Percentiles rank a stretch among this genome's conserved stretches.
Conservation (phyloP, 2,329 filamentous ascomycete genomes). For the Stenocarpella maydis region DNA sequence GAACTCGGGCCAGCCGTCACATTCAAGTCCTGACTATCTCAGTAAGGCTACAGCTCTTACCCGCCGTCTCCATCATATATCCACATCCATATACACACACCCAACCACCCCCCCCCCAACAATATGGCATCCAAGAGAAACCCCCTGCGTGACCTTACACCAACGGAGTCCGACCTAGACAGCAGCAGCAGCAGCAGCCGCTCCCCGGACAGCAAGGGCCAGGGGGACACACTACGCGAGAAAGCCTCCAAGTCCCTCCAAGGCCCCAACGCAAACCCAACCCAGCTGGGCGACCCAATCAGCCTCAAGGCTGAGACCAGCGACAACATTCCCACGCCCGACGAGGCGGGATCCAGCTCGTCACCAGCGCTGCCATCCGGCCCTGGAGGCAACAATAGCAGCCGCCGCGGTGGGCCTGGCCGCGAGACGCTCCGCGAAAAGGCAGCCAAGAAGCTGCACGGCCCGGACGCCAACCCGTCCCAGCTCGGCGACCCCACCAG, state of each 20-base stretch:
- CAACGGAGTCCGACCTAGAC: conserved; percentile 32
- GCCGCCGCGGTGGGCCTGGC: not conserved
- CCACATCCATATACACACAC: not conserved
- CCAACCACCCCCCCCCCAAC: not conserved
- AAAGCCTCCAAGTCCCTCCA: conserved; percentile 23
- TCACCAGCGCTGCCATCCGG: not conserved
- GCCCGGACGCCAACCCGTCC: conserved; percentile 31
- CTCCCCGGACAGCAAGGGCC: not conserved
- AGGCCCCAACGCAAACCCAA: conserved; percentile 28
- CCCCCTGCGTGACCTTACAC: conserved; percentile 32
- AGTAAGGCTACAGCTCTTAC: conserved; percentile 2
- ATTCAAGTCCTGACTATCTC: not conserved
- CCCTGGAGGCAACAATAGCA: not conserved
- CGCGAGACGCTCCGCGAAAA: conserved; percentile 32
- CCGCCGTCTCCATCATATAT: not conserved
- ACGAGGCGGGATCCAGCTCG: not conserved
- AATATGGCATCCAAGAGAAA: conserved; percentile 31
- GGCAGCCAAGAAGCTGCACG: conserved; percentile 32
- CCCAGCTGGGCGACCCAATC: conserved; percentile 23
- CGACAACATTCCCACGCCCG: conserved; percentile 15
- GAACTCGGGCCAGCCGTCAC: not conserved
- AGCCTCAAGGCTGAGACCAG: conserved; percentile 27
- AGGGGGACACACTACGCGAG: conserved; percentile 28
- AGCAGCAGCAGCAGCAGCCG: not conserved
- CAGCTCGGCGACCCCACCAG: conserved; percentile 34